Conservation (phyloP, 1,139 yeast species). For the Arxiozyma bovina region DNA sequence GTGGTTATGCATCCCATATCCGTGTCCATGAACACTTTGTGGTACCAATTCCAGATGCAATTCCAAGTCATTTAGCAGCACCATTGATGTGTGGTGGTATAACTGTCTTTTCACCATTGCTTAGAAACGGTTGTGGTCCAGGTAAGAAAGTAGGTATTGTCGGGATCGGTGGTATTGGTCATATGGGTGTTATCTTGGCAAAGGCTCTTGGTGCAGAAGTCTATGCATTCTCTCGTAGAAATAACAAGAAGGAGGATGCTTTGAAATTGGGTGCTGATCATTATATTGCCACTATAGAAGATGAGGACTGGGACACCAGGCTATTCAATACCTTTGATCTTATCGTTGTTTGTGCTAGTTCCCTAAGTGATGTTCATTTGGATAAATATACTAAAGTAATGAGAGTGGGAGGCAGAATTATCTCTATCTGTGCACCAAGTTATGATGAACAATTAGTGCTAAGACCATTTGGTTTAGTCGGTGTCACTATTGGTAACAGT, state of each 20-base stretch:
- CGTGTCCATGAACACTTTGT: conserved; percentile 41
- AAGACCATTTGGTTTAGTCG: conserved; percentile 39
- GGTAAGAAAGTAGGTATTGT: conserved; percentile 44
- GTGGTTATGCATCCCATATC: conserved; percentile 46
- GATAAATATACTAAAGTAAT: conserved; percentile 31
- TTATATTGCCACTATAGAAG: conserved; percentile 41
- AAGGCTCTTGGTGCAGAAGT: conserved; percentile 52
- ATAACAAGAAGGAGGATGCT: conserved; percentile 43
- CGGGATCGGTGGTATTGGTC: conserved; percentile 57
- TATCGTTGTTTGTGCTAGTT: conserved; percentile 44
- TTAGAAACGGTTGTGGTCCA: conserved; percentile 37
- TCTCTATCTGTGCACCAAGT: conserved; percentile 47
- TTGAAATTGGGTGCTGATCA: conserved; percentile 43
- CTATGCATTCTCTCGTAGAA: conserved; percentile 44
- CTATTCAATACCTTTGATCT: conserved; percentile 36
- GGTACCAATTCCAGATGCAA: conserved; percentile 40
- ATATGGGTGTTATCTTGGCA: conserved; percentile 48
- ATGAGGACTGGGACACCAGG: conserved; percentile 33
- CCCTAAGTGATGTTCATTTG: conserved; percentile 35
- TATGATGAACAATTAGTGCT: conserved; percentile 35
- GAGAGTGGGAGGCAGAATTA: conserved; percentile 40
- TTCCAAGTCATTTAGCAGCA: conserved; percentile 36
- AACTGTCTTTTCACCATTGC: conserved; percentile 45
- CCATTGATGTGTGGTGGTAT: conserved; percentile 47
- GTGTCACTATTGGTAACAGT: conserved; percentile 39